These are phyloP conservation scores for Globisporangium nodosum DNA, from an alignment of 352 stramenopile genomes.

Conservation along the genomic window DNA sequence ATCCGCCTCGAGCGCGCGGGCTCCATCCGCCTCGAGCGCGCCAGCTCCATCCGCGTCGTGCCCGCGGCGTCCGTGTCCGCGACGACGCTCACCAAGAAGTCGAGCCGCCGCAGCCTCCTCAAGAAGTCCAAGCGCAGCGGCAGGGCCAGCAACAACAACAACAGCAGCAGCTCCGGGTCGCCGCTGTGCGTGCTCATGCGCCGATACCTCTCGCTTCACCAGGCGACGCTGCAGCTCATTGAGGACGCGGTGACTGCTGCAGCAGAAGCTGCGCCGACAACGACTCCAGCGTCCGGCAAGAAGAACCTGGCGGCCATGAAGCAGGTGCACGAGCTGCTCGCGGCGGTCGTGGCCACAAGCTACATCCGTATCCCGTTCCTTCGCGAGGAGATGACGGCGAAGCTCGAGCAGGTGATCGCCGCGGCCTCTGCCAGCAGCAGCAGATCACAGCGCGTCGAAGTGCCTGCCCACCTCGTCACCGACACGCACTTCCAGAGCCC, in stretches of 20 bases:
- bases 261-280: neutral
- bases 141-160: slow-evolving; percentile 7
- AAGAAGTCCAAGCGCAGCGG: slow-evolving; percentile 20
- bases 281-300: neutral
- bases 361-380: slow-evolving; percentile 55
- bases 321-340: slow-evolving; percentile 26
- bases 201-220: slow-evolving; percentile 55
- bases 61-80: slow-evolving; percentile 6
- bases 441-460: neutral
- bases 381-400: slow-evolving; percentile 42
- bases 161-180: neutral
- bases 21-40: slow-evolving; percentile 13
- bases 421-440: neutral
- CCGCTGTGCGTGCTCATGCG: slow-evolving; percentile 45
- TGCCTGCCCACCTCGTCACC: slow-evolving; percentile 10
- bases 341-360: slow-evolving; percentile 33
- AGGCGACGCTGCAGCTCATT: slow-evolving; percentile 49
- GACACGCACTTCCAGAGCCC: slow-evolving; percentile 20
- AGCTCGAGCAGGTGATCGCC: slow-evolving; percentile 27
- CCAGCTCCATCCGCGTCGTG: slow-evolving; percentile 9
- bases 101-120: slow-evolving; percentile 11
- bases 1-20: slow-evolving; percentile 10
- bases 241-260: slow-evolving; percentile 22
- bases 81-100: slow-evolving; percentile 6
- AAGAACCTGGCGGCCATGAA: neutral